Percentiles rank a stretch among this genome's conserved stretches.
phyloP scores from a whole-genome alignment of 257 asterid genomes.

The Penstemon barbatus region DNA sequence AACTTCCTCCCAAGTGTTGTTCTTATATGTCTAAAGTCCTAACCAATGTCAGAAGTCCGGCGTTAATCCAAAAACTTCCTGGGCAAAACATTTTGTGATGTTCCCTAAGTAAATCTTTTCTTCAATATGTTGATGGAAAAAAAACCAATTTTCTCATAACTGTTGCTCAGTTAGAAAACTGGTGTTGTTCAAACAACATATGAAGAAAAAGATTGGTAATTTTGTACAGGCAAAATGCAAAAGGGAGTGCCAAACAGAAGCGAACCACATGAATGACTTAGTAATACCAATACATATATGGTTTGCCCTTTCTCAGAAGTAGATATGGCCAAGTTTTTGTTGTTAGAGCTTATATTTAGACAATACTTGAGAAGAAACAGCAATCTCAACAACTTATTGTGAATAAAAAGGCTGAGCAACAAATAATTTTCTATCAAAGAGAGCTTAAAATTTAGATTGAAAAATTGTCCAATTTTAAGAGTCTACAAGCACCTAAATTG shows the following conservation, averaged over 20 bases:
- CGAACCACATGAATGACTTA: not conserved
- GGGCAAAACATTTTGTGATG: conserved; percentile 14
- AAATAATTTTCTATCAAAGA: not conserved
- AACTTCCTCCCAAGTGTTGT: not conserved
- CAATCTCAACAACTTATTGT: conserved; percentile 16
- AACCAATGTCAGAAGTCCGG: conserved; percentile 5
- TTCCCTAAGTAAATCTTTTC: not conserved
- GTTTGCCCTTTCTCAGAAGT: too few species aligned
- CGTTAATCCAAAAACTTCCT: conserved; percentile 20
- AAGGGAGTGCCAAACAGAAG: not conserved
- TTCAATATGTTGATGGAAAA: not conserved
- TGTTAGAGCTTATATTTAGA: not conserved
- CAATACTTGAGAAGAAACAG: not conserved
- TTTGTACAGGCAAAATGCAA: not conserved
- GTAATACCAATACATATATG: not conserved
- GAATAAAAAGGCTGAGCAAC: conserved; percentile 14
- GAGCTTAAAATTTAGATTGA: conserved; percentile 5
- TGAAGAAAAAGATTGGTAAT: not conserved
- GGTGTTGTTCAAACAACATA: not conserved
- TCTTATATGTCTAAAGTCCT: not conserved
- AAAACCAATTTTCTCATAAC: too few species aligned
- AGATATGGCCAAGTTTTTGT: not conserved
- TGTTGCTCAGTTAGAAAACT: not conserved
- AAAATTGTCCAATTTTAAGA: conserved; percentile 11
- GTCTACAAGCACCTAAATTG: conserved; percentile 19